These are phyloP conservation scores for Auxenochlorella pyrenoidosa DNA, from an alignment of 139 green algal species.

Conservation along the genomic window DNA sequence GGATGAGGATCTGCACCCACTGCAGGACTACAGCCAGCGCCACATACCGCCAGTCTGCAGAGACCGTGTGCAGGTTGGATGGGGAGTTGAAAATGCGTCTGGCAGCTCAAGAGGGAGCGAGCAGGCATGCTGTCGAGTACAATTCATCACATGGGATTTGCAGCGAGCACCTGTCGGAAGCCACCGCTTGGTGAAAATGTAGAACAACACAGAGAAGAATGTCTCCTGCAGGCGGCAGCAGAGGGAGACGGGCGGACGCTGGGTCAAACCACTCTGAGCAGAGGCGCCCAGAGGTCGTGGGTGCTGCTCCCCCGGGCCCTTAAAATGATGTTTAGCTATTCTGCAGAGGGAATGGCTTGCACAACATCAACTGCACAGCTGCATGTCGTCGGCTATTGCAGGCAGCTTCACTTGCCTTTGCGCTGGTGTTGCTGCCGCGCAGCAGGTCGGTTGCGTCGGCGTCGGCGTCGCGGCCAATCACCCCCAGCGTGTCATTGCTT, in stretches of 20 bases:
- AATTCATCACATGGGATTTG: not conserved
- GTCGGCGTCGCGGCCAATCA: not conserved
- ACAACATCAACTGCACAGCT: not conserved
- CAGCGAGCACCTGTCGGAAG: not conserved
- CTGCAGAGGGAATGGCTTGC: too few species aligned
- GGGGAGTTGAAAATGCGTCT: too few species aligned
- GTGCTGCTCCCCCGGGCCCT: too few species aligned
- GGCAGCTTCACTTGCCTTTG: not conserved
- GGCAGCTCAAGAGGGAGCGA: too few species aligned
- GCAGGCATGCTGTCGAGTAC: too few species aligned
- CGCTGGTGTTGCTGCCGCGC: constrained; percentile 1
- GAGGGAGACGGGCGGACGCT: not conserved
- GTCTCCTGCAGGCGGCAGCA: not conserved
- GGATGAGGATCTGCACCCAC: constrained; percentile 15
- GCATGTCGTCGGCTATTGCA: not conserved
- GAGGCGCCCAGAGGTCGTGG: too few species aligned
- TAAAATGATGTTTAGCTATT: too few species aligned
- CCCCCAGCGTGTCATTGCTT: not conserved
- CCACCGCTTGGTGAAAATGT: not conserved
- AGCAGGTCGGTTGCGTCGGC: not conserved
- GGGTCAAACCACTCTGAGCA: too few species aligned
- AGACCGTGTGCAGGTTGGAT: too few species aligned
- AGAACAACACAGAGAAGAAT: constrained; percentile 11
- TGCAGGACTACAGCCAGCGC: not conserved
- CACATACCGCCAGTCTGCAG: constrained; percentile 21